phyloP scores from a whole-genome alignment of 2,329 filamentous ascomycete genomes.

The Curvularia spicifera region DNA sequence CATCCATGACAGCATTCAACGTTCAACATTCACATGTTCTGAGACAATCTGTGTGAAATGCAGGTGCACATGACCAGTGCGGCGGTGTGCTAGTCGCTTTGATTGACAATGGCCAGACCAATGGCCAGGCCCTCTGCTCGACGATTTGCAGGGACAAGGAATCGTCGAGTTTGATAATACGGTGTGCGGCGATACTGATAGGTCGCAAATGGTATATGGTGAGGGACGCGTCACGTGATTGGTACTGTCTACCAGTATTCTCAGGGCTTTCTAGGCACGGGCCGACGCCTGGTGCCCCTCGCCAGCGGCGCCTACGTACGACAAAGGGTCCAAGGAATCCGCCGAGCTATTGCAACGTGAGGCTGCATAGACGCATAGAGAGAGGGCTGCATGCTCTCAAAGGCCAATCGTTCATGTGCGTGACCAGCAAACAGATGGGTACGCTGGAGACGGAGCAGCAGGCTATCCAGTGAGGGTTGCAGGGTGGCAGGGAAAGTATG shows the following conservation, averaged over 20 bases:
- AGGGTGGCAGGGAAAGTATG: conserved; percentile 10
- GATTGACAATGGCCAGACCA: background rate
- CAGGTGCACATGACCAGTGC: background rate
- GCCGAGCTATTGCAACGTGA: conserved; percentile 2
- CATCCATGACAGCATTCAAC: background rate
- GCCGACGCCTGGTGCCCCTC: background rate
- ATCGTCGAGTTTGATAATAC: background rate
- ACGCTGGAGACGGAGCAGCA: background rate
- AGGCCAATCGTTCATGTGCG: conserved; percentile 6
- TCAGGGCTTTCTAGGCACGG: background rate
- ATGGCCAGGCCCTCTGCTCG: background rate
- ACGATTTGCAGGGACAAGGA: background rate
- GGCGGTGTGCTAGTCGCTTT: background rate
- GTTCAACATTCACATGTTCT: background rate
- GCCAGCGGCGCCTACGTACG: conserved; percentile 7
- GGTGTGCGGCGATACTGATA: background rate
- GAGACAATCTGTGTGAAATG: background rate
- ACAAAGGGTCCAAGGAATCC: conserved; percentile 1
- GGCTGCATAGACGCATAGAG: conserved; percentile 12
- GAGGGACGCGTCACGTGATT: background rate
- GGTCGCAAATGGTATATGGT: background rate
- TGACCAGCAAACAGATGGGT: conserved; percentile 9
- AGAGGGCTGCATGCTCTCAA: conserved; percentile 14
- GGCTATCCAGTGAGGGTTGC: background rate
- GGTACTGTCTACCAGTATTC: background rate